These are phyloP conservation scores for Chlamydomonas reinhardtii DNA, from an alignment of 163 green algal species.

Conservation along the genomic window DNA sequence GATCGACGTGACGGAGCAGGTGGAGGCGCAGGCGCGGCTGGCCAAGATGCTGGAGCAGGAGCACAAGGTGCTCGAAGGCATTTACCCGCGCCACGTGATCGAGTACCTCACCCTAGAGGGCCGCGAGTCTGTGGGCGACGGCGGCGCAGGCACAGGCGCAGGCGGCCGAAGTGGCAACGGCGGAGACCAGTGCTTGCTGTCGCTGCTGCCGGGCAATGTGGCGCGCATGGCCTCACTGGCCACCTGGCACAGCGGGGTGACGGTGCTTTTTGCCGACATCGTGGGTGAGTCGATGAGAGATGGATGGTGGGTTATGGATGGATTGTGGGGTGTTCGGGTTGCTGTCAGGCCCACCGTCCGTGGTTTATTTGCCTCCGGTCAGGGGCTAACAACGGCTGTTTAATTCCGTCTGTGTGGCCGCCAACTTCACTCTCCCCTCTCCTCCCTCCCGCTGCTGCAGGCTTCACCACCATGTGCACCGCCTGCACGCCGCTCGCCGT, in stretches of 20 bases:
- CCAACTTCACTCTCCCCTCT: too few species aligned
- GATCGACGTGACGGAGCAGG: not conserved
- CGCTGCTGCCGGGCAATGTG: slow-evolving; percentile 13
- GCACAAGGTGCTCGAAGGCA: slow-evolving; percentile 9
- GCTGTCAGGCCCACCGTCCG: too few species aligned
- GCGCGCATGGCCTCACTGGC: slow-evolving; percentile 34
- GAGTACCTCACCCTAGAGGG: not conserved
- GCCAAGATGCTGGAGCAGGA: slow-evolving; percentile 7
- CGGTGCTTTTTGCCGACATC: slow-evolving; percentile 32
- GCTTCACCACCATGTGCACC: slow-evolving; percentile 60
- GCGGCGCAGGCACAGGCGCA: too few species aligned
- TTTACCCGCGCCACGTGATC: slow-evolving; percentile 4
- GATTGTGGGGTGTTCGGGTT: too few species aligned
- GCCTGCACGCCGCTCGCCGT: slow-evolving; percentile 44
- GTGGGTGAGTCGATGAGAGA: too few species aligned
- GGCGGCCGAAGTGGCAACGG: too few species aligned
- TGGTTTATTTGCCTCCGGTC: too few species aligned
- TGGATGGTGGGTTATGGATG: too few species aligned
- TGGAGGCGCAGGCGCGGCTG: not conserved
- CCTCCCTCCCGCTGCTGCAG: not conserved
- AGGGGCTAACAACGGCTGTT: too few species aligned
- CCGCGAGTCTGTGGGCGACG: too few species aligned
- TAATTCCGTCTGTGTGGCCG: too few species aligned
- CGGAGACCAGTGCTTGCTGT: not conserved
- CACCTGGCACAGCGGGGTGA: slow-evolving; percentile 32